These are phyloP conservation scores for Sphaerobolus stellatus DNA, from an alignment of 1,284 basidiomycete species.

Conservation along the genomic window DNA sequence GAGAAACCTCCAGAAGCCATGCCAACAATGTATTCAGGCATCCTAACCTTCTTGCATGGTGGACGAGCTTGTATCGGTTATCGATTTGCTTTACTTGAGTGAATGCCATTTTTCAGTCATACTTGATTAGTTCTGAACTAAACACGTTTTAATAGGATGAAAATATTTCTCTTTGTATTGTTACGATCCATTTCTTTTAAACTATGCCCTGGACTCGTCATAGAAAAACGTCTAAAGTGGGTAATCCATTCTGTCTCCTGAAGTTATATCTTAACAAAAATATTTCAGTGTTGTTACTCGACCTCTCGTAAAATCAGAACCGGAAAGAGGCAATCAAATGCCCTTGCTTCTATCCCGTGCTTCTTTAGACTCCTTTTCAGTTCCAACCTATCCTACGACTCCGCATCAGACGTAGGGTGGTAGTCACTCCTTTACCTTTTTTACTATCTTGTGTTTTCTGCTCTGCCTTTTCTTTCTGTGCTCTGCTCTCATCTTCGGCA, in stretches of 20 bases:
- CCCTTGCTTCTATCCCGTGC: slow-evolving; percentile 33
- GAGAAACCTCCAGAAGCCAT: slow-evolving; percentile 42
- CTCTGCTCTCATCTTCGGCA: no score
- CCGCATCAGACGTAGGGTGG: no score
- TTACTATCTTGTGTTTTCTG: no score
- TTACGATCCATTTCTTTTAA: slow-evolving; percentile 56
- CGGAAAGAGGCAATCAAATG: slow-evolving; percentile 53
- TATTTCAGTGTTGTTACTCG: slow-evolving; percentile 50
- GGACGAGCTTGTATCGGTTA: slow-evolving; percentile 72
- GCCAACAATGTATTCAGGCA: slow-evolving; percentile 62
- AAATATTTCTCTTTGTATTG: slow-evolving; percentile 55
- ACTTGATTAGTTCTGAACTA: background rate
- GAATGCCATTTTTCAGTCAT: slow-evolving; percentile 30
- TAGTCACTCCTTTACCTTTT: no score
- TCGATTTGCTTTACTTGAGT: slow-evolving; percentile 70
- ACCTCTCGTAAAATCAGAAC: slow-evolving; percentile 52
- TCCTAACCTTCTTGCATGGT: slow-evolving; percentile 60
- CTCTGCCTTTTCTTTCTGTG: no score
- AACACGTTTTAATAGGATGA: slow-evolving; percentile 29
- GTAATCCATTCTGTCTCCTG: slow-evolving; percentile 26
- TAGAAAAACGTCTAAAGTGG: slow-evolving; percentile 66
- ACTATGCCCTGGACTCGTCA: slow-evolving; percentile 50
- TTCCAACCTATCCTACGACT: no score
- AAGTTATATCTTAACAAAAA: slow-evolving; percentile 14
- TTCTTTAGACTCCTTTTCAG: background rate